Conservation (phyloP, 176 grass and related monocot species). For the Melocanna baccifera region DNA sequence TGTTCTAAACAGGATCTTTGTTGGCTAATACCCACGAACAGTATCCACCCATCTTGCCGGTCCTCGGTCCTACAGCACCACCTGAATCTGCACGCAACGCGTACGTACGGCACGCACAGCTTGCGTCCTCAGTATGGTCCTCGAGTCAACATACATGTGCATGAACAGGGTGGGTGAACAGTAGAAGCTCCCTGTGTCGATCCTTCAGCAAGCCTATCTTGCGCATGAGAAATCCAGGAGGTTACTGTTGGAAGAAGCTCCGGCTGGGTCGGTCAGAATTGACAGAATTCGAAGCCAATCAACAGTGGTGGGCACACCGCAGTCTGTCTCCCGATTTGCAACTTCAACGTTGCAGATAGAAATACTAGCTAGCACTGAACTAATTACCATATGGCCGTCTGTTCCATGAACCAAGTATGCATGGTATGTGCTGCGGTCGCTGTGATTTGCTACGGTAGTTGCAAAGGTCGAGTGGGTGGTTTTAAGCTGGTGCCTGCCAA, state of each 20-base stretch:
- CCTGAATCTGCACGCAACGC: constrained; percentile 13
- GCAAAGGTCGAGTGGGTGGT: not conserved
- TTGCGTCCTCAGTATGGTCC: not conserved
- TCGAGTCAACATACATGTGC: constrained; percentile 8
- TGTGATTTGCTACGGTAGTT: not conserved
- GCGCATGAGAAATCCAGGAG: not conserved
- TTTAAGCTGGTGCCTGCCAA: not conserved
- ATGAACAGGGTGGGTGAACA: not conserved
- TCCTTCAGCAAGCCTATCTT: not conserved
- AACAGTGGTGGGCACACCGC: constrained; percentile 7
- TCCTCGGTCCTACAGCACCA: not conserved
- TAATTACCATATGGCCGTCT: not conserved
- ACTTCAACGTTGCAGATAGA: not conserved
- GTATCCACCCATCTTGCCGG: constrained; percentile 10
- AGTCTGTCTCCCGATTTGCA: constrained; percentile 11
- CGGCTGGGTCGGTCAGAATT: not conserved
- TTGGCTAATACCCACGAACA: constrained; percentile 1
- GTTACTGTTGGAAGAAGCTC: constrained; percentile 34
- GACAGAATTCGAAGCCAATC: constrained; percentile 9
- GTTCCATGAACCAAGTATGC: not conserved
- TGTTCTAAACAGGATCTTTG: not conserved
- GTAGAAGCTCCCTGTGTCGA: not conserved
- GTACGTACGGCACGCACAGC: not conserved
- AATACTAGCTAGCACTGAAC: not conserved
- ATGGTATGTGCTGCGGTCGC: not conserved